Percentiles rank a stretch among this genome's conserved stretches.
These are phyloP conservation scores for Verticillium tricorpus DNA, from an alignment of 2,329 filamentous ascomycete species.

Conservation along the genomic window DNA sequence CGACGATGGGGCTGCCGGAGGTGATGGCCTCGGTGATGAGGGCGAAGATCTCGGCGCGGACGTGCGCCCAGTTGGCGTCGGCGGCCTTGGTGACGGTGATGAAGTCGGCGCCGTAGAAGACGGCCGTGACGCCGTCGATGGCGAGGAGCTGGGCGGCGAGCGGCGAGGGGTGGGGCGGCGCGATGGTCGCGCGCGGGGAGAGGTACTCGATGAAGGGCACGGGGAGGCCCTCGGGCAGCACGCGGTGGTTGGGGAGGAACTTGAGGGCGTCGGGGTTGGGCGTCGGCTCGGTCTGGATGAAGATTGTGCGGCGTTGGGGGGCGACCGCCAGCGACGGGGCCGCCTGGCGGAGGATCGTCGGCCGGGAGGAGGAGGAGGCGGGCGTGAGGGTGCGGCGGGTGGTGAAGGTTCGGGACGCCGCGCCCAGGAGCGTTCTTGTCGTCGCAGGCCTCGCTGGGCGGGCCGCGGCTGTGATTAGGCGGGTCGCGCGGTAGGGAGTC, in stretches of 20 bases:
- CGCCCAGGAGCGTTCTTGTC: background rate
- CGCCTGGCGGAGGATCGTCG: conserved; percentile 6
- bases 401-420: conserved; percentile 4
- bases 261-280: conserved; percentile 96
- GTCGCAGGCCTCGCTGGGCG: conserved; percentile 8
- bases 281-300: conserved; percentile 94
- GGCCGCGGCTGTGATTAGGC: conserved; percentile 5
- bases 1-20: conserved; percentile 76
- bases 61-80: conserved; percentile 87
- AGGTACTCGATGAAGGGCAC: conserved; percentile 89
- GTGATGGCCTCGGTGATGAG: conserved; percentile 92
- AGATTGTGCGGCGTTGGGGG: conserved; percentile 63
- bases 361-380: background rate
- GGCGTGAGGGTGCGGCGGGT: background rate
- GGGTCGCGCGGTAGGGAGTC: background rate
- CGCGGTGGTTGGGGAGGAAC: conserved; percentile 85
- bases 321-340: background rate
- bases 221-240: conserved; percentile 70
- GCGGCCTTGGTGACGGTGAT: conserved; percentile 92
- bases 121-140: conserved; percentile 88
- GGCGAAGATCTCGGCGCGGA: conserved; percentile 92
- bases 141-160: conserved; percentile 87
- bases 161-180: conserved; percentile 84
- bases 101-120: conserved; percentile 93
- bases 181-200: conserved; percentile 79